phyloP scores from a whole-genome alignment of 495 filamentous ascomycete genomes.

The Xylaria grammica region DNA sequence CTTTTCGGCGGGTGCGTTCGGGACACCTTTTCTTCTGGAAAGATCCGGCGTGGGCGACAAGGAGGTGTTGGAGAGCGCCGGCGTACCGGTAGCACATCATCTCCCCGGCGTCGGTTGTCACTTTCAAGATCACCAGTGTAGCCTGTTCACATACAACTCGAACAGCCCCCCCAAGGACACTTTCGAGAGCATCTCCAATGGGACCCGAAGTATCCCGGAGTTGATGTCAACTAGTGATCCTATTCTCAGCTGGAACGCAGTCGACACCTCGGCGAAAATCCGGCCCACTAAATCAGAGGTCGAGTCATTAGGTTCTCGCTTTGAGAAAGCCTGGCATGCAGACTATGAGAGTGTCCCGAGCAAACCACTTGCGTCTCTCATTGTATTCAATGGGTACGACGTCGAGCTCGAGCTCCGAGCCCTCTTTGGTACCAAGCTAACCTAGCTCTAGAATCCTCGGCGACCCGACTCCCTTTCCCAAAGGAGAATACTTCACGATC shows the following conservation, averaged over 20 bases:
- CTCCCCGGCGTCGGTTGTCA: constrained; percentile 43
- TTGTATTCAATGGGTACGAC: constrained; percentile 28
- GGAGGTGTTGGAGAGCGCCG: constrained; percentile 5
- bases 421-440: too few species aligned
- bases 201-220: neutral
- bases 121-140: constrained; percentile 42
- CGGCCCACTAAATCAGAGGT: constrained; percentile 36
- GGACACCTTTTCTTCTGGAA: constrained; percentile 60
- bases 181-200: constrained; percentile 10
- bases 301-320: constrained; percentile 29
- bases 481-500: constrained; percentile 41
- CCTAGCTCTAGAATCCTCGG: too few species aligned
- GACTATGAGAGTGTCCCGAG: neutral
- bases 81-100: neutral
- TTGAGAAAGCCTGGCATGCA: constrained; percentile 30
- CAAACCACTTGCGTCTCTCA: constrained; percentile 30
- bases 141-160: constrained; percentile 26
- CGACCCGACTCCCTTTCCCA: too few species aligned
- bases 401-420: too few species aligned
- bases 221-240: neutral
- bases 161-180: constrained; percentile 16
- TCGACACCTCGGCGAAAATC: constrained; percentile 41
- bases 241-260: constrained; percentile 36
- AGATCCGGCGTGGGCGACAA: constrained; percentile 60
- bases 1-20: constrained; percentile 56